phyloP scores from a whole-genome alignment of 2,329 filamentous ascomycete genomes.

The Penicillium paneum region DNA sequence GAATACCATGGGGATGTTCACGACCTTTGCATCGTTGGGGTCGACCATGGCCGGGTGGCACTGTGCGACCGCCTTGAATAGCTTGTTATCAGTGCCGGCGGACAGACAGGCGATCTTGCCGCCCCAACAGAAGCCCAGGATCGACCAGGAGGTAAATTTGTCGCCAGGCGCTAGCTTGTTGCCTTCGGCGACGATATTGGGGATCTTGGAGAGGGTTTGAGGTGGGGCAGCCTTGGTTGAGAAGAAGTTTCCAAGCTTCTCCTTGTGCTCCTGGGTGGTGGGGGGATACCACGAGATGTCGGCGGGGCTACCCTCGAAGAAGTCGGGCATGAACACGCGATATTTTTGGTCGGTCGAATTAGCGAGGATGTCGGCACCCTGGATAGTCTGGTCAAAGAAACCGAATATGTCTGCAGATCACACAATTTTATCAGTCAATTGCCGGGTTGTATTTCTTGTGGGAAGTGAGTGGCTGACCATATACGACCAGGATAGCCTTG shows the following conservation, averaged over 20 bases:
- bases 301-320: conserved; percentile 74
- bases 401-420: conserved; percentile 57
- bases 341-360: conserved; percentile 63
- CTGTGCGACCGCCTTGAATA: conserved; percentile 57
- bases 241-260: conserved; percentile 61
- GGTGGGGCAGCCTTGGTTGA: conserved; percentile 55
- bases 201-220: conserved; percentile 55
- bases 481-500: conserved; percentile 57
- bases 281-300: conserved; percentile 61
- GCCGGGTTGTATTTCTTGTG: neutral
- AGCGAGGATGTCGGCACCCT: conserved; percentile 63
- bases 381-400: conserved; percentile 61
- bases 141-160: conserved; percentile 54
- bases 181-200: conserved; percentile 54
- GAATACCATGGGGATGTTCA: conserved; percentile 57
- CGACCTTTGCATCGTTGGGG: conserved; percentile 53
- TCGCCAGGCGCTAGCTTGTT: conserved; percentile 44
- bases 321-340: conserved; percentile 87
- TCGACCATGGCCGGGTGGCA: conserved; percentile 62
- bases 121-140: conserved; percentile 62
- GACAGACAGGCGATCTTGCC: conserved; percentile 56
- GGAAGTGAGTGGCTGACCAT: conserved; percentile 31
- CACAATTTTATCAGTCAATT: neutral
- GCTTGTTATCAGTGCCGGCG: conserved; percentile 47
- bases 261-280: conserved; percentile 57